phyloP scores from a whole-genome alignment of 140 eudicot genomes.

The Senecio squalidus region DNA sequence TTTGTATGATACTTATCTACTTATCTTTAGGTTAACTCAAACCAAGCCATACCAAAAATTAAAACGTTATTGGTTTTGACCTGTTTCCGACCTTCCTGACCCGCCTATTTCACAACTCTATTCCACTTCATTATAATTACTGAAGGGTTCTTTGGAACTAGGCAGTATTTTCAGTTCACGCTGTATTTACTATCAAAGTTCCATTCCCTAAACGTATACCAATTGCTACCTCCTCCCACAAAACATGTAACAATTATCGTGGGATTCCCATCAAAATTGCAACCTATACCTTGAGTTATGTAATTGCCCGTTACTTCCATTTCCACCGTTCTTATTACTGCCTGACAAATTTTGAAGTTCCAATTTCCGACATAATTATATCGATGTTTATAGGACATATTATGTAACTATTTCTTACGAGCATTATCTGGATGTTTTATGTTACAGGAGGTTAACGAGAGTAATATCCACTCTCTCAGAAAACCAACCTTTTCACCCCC shows the following conservation, averaged over 20 bases:
- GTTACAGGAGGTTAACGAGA: conserved; percentile 54
- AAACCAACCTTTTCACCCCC: conserved; percentile 70
- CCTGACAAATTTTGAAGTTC: background rate
- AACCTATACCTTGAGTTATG: too few species aligned
- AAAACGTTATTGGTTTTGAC: too few species aligned
- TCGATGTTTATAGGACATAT: background rate
- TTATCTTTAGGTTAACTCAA: too few species aligned
- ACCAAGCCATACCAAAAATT: too few species aligned
- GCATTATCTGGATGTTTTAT: background rate
- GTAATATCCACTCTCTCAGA: conserved; percentile 39
- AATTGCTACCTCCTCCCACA: background rate
- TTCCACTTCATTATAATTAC: background rate
- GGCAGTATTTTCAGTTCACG: background rate
- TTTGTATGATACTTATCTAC: background rate
- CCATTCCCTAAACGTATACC: background rate
- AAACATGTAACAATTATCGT: background rate
- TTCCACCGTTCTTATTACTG: background rate
- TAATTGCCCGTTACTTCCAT: too few species aligned
- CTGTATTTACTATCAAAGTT: background rate
- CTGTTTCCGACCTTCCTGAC: too few species aligned
- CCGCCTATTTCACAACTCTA: too few species aligned
- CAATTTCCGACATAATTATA: background rate
- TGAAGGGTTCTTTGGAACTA: background rate
- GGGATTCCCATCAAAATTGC: too few species aligned
- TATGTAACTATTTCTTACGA: background rate